Evolutionary conservation across 1,284 basidiomycete species (phyloP).

Genomic region (Stygiomarasmius scandens): DNA sequence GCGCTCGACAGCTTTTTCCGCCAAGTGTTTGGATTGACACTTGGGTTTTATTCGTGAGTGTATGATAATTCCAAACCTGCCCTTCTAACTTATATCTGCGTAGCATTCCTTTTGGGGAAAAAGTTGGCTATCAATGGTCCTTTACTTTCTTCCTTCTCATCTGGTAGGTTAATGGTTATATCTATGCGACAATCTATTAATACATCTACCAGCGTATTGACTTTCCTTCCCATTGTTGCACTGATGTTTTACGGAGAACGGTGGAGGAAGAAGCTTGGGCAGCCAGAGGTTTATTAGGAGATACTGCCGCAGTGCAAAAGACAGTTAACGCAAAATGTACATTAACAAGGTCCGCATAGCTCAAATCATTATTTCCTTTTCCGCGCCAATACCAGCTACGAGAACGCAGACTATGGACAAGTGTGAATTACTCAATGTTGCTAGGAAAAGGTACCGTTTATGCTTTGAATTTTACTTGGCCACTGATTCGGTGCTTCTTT

Average conservation of each 20-base stretch:
- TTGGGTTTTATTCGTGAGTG: constrained; percentile 34
- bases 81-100: background rate
- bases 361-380: no score
- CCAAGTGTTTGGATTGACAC: constrained; percentile 30
- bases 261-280: constrained; percentile 21
- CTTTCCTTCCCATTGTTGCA: constrained; percentile 28
- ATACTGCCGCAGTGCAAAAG: no score
- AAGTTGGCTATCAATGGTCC: constrained; percentile 36
- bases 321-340: no score
- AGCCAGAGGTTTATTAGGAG: background rate
- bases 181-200: background rate
- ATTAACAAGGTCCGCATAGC: no score
- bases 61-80: background rate
- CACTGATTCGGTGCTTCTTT: no score
- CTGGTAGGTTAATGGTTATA: constrained; percentile 21
- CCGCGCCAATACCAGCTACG: no score
- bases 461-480: no score
- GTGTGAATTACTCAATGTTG: no score
- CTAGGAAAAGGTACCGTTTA: no score
- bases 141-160: constrained; percentile 32
- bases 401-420: no score
- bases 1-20: constrained; percentile 36
- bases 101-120: constrained; percentile 33
- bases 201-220: constrained; percentile 24
- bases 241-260: constrained; percentile 27